Base-by-base conservation (phyloP, 768 basidiomycete species). In the Termitomyces eurrhizus region DNA sequence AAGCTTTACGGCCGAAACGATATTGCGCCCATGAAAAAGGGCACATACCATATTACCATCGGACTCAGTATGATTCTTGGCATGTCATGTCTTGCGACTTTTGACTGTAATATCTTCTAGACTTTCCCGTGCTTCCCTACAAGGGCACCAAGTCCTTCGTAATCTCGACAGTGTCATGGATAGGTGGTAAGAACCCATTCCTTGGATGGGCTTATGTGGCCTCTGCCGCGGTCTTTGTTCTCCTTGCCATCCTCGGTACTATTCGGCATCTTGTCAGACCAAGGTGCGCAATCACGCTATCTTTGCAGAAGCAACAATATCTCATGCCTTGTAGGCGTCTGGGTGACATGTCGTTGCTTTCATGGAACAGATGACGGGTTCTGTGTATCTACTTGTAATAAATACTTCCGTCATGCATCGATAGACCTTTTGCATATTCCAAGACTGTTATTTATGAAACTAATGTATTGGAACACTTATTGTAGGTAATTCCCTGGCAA, bases 161-260 rank as follows among this genome's bases (percentile, higher is more conserved):
- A 36, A 91, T 99, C 63, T 95, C 95, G 48, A 98, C 96, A 3
- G 94, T 97, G 14, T 93, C 95, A 1, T 98, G 96, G 95, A 93
- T 97, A 70, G 97, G 97, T 12, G 97, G 97, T 44, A 95, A 96
- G 77, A 98, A 99, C 67, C 88, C 95, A 1, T 99, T 99, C 87
- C 81, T 99, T 21, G 97, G 97, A 8, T 98, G 95, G 94, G 93
- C 95, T 2, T 99, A 99, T 69, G 89, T 99, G 49, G 95, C 89
- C 16, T 85, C 94, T 1, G 87, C 95, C 2, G 84, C 82, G 18
- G 80, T 98, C 16, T 98, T 97, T 70, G 87, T 98, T 18, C 78
- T 92, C 13, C 84, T 99, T 45, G 95, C 93, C 29, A 73, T 98
- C 52, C 81, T 87, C 29, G 93, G 97, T 29, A 92, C 94, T n/a